Percentiles rank a stretch among this genome's conserved stretches.
Evolutionary conservation across 768 basidiomycete species (phyloP).

Genomic region (Hericium erinaceus): DNA sequence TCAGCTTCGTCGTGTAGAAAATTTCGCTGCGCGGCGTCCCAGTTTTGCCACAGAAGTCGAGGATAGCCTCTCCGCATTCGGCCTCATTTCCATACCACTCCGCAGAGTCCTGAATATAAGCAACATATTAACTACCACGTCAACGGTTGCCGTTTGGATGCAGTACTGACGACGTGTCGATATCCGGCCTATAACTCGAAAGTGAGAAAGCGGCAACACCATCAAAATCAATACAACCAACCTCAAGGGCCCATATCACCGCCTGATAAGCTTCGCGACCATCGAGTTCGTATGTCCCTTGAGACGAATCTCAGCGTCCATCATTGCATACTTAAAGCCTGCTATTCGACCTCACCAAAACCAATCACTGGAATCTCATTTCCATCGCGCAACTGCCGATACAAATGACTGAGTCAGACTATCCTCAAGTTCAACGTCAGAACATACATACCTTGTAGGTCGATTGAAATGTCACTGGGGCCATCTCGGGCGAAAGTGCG

Average conservation of each 20-base stretch:
- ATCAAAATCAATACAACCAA: slow-evolving; percentile 15
- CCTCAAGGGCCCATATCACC: slow-evolving; percentile 56
- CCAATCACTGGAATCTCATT: slow-evolving; percentile 49
- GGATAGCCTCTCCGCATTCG: slow-evolving; percentile 53
- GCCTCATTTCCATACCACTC: slow-evolving; percentile 59
- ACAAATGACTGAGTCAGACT: background rate
- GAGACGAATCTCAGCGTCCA: background rate
- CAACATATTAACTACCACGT: background rate
- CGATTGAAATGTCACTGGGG: background rate
- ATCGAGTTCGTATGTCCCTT: slow-evolving; percentile 54
- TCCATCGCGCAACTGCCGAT: slow-evolving; percentile 40
- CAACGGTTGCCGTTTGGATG: no score
- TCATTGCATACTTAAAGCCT: no score
- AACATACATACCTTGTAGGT: background rate
- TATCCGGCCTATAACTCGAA: slow-evolving; percentile 44
- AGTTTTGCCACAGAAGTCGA: slow-evolving; percentile 39
- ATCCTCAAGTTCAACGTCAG: background rate
- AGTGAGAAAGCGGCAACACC: background rate
- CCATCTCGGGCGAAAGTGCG: background rate
- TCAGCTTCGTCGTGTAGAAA: slow-evolving; percentile 67
- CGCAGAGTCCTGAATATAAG: slow-evolving; percentile 31
- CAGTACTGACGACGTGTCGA: slow-evolving; percentile 45
- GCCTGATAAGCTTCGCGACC: slow-evolving; percentile 46
- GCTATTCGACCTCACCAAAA: slow-evolving; percentile 28
- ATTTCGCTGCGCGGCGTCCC: slow-evolving; percentile 46